These are phyloP conservation scores for Eutrema yunnanense DNA, from an alignment of 345 rosid species.

Conservation along the genomic window DNA sequence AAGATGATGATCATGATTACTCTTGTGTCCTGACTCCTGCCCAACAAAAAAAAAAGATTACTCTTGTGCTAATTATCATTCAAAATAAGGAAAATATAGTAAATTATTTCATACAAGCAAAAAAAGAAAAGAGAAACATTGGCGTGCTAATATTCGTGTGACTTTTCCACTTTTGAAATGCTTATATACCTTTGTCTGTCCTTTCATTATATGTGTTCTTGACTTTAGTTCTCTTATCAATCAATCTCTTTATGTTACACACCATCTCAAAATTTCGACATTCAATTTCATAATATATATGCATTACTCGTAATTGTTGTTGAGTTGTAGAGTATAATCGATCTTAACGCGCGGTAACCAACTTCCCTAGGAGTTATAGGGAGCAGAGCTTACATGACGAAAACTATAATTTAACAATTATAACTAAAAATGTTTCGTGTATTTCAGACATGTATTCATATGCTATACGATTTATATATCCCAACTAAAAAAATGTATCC, in stretches of 20 bases:
- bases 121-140: constrained; percentile 3
- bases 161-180: constrained; percentile 21
- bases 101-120: neutral
- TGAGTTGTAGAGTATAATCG: neutral
- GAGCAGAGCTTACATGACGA: neutral
- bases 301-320: neutral
- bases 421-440: neutral
- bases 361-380: neutral
- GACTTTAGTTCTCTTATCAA: constrained; percentile 6
- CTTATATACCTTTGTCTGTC: constrained; percentile 17
- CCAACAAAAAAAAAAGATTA: neutral
- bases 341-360: neutral
- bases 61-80: neutral
- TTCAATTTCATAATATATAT: neutral
- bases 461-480: neutral
- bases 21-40: neutral
- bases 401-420: neutral
- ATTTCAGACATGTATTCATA: neutral
- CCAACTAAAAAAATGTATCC: no score
- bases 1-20: constrained; percentile 29
- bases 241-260: constrained; percentile 17
- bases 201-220: constrained; percentile 19
- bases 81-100: neutral
- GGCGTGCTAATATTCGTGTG: constrained; percentile 28
- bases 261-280: neutral